Base-by-base conservation (phyloP, 257 asterid species). In the Capsicum rhomboideum region DNA sequence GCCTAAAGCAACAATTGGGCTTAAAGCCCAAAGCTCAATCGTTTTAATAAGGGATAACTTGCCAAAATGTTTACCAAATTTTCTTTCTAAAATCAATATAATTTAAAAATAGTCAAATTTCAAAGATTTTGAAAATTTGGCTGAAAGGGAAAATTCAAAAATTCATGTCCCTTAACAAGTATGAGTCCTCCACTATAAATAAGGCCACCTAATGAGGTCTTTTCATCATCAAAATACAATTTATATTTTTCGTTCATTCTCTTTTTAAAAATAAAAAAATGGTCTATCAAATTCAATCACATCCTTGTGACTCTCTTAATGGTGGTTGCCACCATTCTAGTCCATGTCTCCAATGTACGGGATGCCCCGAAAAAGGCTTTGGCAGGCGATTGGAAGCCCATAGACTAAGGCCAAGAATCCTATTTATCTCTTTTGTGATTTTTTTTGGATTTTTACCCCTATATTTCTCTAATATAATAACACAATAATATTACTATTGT, bases 381-480 rank as follows among this genome's bases (percentile, higher is more conserved):
- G 4, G 21, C 2, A 2, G 79, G 53, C 2, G 79, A 82, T 10
- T 91, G 89, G 91, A 0, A 0, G 81, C 80, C 74, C 11, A 88
- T 91, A 54, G n/a, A n/a, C n/a, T n/a, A n/a, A n/a, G n/a, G n/a
- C n/a, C n/a, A n/a, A n/a, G n/a, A n/a, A n/a, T n/a, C n/a, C n/a
- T n/a, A n/a, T n/a, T n/a, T n/a, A n/a, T n/a, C n/a, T n/a, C n/a
- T n/a, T n/a, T n/a, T n/a, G n/a, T n/a, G n/a, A n/a, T n/a, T n/a
- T n/a, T n/a, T n/a, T n/a, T n/a, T n/a, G n/a, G n/a, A n/a, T n/a
- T n/a, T n/a, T n/a, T n/a, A n/a, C n/a, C n/a, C n/a, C n/a, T n/a
- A n/a, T n/a, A n/a, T n/a, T n/a, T n/a, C n/a, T n/a, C n/a, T n/a
- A n/a, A n/a, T n/a, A n/a, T n/a, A n/a, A n/a, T n/a, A n/a, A n/a